Percentiles rank a stretch among this genome's conserved stretches.
phyloP scores from a whole-genome alignment of 2,329 filamentous ascomycete species.

The Leptographium flavum region DNA sequence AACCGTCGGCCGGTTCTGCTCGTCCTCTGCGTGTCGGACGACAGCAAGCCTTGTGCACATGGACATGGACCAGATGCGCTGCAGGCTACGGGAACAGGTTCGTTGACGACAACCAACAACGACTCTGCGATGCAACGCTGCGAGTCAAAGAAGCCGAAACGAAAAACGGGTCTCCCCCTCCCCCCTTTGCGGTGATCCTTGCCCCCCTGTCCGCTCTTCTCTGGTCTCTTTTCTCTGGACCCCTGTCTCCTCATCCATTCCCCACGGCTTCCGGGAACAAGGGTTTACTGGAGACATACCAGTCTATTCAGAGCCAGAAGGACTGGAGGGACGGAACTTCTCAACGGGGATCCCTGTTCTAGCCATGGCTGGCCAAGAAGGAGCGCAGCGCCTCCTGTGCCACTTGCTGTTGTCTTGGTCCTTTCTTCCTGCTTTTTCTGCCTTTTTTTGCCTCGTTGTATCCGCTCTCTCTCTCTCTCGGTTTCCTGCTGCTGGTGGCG shows the following conservation, averaged over 20 bases:
- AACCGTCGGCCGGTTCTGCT: no score
- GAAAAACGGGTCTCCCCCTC: not conserved
- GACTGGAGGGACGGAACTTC: no score
- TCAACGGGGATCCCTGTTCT: not conserved
- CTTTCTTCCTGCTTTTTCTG: not conserved
- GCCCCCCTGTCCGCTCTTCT: not conserved
- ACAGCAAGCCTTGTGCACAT: not conserved
- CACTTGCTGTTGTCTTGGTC: not conserved
- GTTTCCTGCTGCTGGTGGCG: not conserved
- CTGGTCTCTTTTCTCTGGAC: not conserved
- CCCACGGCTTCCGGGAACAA: not conserved
- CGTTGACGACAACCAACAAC: no score
- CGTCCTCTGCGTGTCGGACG: no score
- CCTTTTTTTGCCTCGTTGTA: no score
- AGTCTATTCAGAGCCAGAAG: not conserved
- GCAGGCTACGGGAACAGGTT: no score
- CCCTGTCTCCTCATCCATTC: not conserved
- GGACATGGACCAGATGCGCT: no score
- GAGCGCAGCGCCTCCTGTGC: not conserved
- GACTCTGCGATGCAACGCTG: no score
- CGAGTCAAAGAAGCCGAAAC: no score
- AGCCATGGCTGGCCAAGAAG: not conserved
- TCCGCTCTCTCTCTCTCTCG: not conserved
- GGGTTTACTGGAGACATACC: not conserved
- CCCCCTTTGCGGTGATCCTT: not conserved